Percentiles rank a stretch among this genome's conserved stretches.
Evolutionary conservation across 768 basidiomycete species (phyloP).

Genomic region (Serendipita sp.): DNA sequence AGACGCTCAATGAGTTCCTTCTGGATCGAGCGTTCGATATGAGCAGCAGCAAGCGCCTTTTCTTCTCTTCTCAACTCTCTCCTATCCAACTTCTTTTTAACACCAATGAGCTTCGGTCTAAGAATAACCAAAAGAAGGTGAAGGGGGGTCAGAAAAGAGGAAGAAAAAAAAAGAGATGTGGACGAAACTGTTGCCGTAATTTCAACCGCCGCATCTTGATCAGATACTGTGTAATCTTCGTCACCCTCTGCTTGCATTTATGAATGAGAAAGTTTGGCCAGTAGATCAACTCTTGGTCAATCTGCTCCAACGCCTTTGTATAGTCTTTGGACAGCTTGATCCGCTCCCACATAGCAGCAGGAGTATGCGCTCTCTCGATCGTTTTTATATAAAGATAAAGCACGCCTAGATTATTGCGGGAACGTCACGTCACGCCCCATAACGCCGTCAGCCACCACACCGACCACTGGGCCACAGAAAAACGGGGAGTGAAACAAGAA

Average conservation of each 20-base stretch:
- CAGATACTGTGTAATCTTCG: constrained; percentile 97
- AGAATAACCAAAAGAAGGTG: not conserved
- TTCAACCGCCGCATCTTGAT: constrained; percentile 94
- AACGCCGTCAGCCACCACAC: not conserved
- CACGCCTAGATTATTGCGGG: constrained; percentile 39
- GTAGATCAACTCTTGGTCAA: constrained; percentile 88
- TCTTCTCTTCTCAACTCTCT: constrained; percentile 85
- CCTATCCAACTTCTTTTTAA: constrained; percentile 94
- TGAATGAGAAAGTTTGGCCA: constrained; percentile 97
- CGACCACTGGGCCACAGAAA: not conserved
- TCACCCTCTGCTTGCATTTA: constrained; percentile 98
- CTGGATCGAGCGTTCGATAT: constrained; percentile 87
- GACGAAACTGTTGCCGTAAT: constrained; percentile 79
- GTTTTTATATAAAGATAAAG: constrained; percentile 95
- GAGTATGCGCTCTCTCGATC: constrained; percentile 91
- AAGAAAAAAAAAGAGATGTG: too few species aligned
- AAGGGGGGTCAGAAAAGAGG: too few species aligned
- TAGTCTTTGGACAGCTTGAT: constrained; percentile 90
- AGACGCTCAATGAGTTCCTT: constrained; percentile 92
- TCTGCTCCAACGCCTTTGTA: constrained; percentile 91
- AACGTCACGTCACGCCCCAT: not conserved
- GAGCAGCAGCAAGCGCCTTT: constrained; percentile 91
- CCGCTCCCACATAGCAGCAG: constrained; percentile 95
- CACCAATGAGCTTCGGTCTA: constrained; percentile 83
- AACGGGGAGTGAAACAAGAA: too few species aligned